Conservation (phyloP, 352 stramenopile species). For the Phytophthora megakarya region DNA sequence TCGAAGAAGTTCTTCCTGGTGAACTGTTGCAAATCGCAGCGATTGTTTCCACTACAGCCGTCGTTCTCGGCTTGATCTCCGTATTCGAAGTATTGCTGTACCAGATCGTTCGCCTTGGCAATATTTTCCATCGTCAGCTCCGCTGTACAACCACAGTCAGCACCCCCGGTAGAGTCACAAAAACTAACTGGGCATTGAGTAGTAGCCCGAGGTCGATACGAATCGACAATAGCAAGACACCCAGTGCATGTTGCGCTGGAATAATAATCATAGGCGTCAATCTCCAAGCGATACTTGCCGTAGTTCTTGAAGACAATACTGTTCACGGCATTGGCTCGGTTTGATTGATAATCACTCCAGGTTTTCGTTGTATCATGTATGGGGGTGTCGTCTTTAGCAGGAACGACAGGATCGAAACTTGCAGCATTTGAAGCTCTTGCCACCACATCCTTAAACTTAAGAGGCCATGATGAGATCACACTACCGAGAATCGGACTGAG, state of each 20-base stretch:
- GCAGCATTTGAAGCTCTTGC: slow-evolving; percentile 11
- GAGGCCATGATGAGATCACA: slow-evolving; percentile 17
- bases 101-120: slow-evolving; percentile 27
- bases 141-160: slow-evolving; percentile 1
- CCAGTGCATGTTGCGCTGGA: slow-evolving; percentile 43
- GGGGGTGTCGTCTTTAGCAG: not conserved
- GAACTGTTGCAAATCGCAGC: slow-evolving; percentile 52
- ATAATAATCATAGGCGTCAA: slow-evolving; percentile 59
- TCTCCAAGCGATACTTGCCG: slow-evolving; percentile 53
- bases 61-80: slow-evolving; percentile 49
- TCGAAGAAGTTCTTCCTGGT: slow-evolving; percentile 52
- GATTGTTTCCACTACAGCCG: slow-evolving; percentile 44
- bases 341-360: slow-evolving; percentile 57
- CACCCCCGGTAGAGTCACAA: slow-evolving; percentile 31
- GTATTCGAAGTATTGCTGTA: slow-evolving; percentile 48
- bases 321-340: slow-evolving; percentile 44
- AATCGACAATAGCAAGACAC: slow-evolving; percentile 56
- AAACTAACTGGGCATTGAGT: slow-evolving; percentile 41
- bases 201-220: slow-evolving; percentile 46
- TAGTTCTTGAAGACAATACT: slow-evolving; percentile 43
- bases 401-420: slow-evolving; percentile 19
- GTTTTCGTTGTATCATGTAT: slow-evolving; percentile 32
- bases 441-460: slow-evolving; percentile 26
- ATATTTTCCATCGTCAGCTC: slow-evolving; percentile 42
- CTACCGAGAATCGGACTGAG: slow-evolving; percentile 16